Evolutionary conservation across 2,329 filamentous ascomycete species (phyloP).

Genomic region (Chrysoporthe cubensis): DNA sequence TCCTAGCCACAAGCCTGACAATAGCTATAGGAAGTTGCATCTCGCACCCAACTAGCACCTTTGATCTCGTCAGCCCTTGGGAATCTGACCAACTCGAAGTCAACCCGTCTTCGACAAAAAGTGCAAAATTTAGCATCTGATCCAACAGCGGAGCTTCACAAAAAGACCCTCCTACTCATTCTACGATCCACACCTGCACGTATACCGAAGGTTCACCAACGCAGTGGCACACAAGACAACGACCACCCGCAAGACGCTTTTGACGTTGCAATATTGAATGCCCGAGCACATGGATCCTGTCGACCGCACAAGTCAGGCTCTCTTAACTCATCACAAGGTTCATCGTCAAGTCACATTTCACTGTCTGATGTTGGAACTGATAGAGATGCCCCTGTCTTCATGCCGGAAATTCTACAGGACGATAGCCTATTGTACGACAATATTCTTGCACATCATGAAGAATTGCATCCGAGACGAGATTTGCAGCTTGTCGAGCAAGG

Average conservation of each 20-base stretch:
- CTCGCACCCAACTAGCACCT: constrained; percentile 13
- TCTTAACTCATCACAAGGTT: neutral
- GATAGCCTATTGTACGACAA: neutral
- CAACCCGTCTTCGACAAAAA: constrained; percentile 11
- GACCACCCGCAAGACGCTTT: neutral
- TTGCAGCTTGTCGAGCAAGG: neutral
- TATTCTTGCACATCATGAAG: neutral
- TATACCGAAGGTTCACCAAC: neutral
- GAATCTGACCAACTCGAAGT: constrained; percentile 13
- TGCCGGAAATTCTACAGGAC: neutral
- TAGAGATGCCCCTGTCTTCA: neutral
- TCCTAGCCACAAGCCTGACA: neutral
- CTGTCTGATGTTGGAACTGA: neutral
- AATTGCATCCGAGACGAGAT: neutral
- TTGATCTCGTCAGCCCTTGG: constrained; percentile 21
- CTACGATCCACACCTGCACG: constrained; percentile 8
- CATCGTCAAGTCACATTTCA: neutral
- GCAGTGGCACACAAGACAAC: neutral
- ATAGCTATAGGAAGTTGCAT: constrained; percentile 10
- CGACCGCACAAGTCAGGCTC: neutral
- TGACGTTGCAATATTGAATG: neutral
- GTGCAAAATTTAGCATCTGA: constrained; percentile 5
- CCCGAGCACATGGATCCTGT: neutral
- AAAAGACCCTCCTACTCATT: constrained; percentile 3
- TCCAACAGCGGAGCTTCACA: constrained; percentile 4